A percentile compares a stretch with the other conserved stretches of the same genome.
Evolutionary conservation across 306 rosid genomes (phyloP).

Genomic region (Prunus kanzakura): DNA sequence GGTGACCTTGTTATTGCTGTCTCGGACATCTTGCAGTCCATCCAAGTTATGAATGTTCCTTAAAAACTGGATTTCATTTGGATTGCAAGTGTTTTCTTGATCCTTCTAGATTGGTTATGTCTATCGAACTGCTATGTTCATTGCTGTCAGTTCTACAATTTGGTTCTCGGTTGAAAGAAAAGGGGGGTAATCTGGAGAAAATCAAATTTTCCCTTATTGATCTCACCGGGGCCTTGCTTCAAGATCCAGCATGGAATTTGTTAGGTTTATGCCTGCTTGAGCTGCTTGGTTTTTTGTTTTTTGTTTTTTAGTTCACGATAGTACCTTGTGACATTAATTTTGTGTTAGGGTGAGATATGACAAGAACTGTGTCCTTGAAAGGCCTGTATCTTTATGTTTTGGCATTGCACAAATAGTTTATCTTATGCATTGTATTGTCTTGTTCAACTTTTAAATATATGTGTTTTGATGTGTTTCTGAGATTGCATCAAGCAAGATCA

Average conservation of each 20-base stretch:
- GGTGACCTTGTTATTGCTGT: slow-evolving; percentile 99
- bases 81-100: slow-evolving; percentile 15
- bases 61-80: slow-evolving; percentile 17
- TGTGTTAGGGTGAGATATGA: not conserved
- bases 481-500: not conserved
- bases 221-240: not conserved
- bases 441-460: not conserved
- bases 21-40: slow-evolving; percentile 90
- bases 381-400: not conserved
- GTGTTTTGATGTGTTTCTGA: not conserved
- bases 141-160: not conserved
- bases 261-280: not conserved
- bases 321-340: not conserved
- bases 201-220: not conserved
- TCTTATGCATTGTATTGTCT: not conserved
- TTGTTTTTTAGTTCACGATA: not conserved
- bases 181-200: not conserved
- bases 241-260: not conserved
- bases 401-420: not conserved
- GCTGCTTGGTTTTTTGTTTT: not conserved
- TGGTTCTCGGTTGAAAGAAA: slow-evolving; percentile 7
- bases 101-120: slow-evolving; percentile 1
- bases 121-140: not conserved
- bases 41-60: slow-evolving; percentile 98
- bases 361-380: not conserved